Evolutionary conservation across 805 yeast species (phyloP).

Genomic region (Pichia nanzhaoensis): DNA sequence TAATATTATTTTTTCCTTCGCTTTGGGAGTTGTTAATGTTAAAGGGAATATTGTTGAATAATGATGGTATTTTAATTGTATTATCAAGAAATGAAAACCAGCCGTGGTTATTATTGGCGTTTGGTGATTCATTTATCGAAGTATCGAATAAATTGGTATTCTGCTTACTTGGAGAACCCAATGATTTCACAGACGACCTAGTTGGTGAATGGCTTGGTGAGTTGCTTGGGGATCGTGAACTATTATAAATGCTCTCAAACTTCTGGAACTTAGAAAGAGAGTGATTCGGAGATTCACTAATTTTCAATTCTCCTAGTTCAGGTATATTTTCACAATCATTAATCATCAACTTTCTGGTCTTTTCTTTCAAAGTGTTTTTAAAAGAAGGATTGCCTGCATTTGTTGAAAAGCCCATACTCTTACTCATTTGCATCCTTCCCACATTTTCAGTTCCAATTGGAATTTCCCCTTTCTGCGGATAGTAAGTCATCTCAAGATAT

Average conservation of each 20-base stretch:
- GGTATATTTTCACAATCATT: constrained; percentile 10
- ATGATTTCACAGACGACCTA: too few relatives aligned
- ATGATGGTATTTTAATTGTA: constrained; percentile 4
- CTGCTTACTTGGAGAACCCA: background rate
- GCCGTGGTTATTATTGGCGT: background rate
- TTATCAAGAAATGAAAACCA: constrained; percentile 6
- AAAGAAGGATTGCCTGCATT: background rate
- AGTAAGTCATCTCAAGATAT: constrained; percentile 86
- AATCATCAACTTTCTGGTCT: background rate
- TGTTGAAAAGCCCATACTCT: background rate
- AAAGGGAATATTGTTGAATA: constrained; percentile 2
- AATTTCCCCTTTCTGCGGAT: constrained; percentile 43
- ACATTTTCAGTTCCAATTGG: constrained; percentile 24
- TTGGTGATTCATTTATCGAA: background rate
- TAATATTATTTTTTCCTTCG: background rate
- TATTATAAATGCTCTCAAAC: too few relatives aligned
- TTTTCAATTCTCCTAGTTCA: constrained; percentile 6
- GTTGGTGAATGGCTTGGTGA: background rate
- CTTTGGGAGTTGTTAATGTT: background rate
- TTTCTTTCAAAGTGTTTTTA: background rate
- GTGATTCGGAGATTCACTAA: background rate
- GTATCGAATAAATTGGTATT: background rate
- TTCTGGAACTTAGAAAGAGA: too few relatives aligned
- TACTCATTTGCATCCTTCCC: constrained; percentile 14
- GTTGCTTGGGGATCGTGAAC: too few relatives aligned